These are phyloP conservation scores for Ophioceras dolichostomum DNA, from an alignment of 2,329 filamentous ascomycete genomes.

Conservation along the genomic window DNA sequence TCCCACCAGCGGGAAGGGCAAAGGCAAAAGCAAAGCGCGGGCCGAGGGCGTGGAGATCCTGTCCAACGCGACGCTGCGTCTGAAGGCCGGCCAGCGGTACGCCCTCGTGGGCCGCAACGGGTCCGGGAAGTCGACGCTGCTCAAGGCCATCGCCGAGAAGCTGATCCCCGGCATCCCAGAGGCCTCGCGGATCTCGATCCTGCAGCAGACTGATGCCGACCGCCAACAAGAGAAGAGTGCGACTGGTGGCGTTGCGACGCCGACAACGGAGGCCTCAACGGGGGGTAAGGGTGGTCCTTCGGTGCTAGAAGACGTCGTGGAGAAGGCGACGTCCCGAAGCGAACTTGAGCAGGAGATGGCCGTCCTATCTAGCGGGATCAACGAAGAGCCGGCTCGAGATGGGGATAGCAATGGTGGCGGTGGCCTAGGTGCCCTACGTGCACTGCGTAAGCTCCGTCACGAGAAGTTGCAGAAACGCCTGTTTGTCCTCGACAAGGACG, in stretches of 20 bases:
- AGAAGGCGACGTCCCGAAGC: constrained; percentile 42
- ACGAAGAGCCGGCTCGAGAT: constrained; percentile 49
- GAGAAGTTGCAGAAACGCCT: constrained; percentile 49
- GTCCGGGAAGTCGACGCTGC: constrained; percentile 71
- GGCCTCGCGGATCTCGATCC: constrained; percentile 49
- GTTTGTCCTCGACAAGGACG: constrained; percentile 61
- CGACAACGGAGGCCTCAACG: constrained; percentile 1
- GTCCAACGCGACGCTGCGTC: constrained; percentile 52
- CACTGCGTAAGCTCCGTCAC: constrained; percentile 49
- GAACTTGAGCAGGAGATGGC: constrained; percentile 45
- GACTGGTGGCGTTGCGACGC: constrained; percentile 8
- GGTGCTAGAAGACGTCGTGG: constrained; percentile 59
- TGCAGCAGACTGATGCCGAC: constrained; percentile 49
- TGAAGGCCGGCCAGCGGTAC: constrained; percentile 65
- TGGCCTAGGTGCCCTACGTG: constrained; percentile 48
- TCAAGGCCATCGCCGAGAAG: constrained; percentile 61
- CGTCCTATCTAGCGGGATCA: constrained; percentile 43
- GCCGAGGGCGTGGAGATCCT: constrained; percentile 54
- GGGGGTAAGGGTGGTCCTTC: constrained; percentile 14
- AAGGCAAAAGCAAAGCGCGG: constrained; percentile 33
- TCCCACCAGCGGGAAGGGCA: constrained; percentile 13
- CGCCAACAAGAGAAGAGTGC: too few species aligned
- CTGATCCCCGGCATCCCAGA: constrained; percentile 66
- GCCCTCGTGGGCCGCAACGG: constrained; percentile 72
- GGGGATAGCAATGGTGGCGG: too few species aligned